These are phyloP conservation scores for Solanum ossicruentum DNA, from an alignment of 257 asterid genomes.

Conservation along the genomic window DNA sequence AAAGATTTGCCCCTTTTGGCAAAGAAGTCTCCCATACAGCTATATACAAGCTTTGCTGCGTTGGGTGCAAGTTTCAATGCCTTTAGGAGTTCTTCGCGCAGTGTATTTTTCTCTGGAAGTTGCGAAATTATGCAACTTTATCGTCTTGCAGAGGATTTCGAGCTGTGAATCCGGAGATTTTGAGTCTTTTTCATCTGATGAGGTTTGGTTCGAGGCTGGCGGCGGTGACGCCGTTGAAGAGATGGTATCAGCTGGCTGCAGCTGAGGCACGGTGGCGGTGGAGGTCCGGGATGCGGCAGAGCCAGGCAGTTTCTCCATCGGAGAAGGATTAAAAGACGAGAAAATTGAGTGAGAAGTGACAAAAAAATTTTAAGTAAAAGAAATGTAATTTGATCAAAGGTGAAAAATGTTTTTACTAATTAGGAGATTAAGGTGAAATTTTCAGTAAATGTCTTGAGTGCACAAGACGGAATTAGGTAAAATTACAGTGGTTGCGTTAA, in stretches of 20 bases:
- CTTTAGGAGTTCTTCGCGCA: not conserved
- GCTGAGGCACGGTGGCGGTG: not conserved
- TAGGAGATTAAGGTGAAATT: too few relatives aligned
- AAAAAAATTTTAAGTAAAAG: too few relatives aligned
- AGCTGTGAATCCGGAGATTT: not conserved
- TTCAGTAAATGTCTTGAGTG: too few relatives aligned
- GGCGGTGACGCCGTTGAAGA: not conserved
- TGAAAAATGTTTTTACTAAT: too few relatives aligned
- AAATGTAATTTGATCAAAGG: too few relatives aligned
- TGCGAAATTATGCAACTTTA: not conserved
- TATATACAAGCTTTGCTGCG: not conserved
- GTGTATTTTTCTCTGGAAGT: not conserved
- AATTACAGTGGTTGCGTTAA: too few relatives aligned
- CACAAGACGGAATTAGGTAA: too few relatives aligned
- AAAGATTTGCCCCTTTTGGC: not conserved
- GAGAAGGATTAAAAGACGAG: not conserved
- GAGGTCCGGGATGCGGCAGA: not conserved
- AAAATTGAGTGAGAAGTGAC: too few relatives aligned
- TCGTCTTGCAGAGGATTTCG: not conserved
- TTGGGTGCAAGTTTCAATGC: not conserved
- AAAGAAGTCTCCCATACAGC: not conserved
- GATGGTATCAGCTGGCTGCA: not conserved
- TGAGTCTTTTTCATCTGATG: not conserved
- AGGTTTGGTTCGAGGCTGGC: not conserved
- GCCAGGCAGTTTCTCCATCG: not conserved